Percentiles rank a stretch among this genome's conserved stretches.
These are phyloP conservation scores for Arabidopsis suecica DNA, from an alignment of 345 rosid species.

Conservation along the genomic window DNA sequence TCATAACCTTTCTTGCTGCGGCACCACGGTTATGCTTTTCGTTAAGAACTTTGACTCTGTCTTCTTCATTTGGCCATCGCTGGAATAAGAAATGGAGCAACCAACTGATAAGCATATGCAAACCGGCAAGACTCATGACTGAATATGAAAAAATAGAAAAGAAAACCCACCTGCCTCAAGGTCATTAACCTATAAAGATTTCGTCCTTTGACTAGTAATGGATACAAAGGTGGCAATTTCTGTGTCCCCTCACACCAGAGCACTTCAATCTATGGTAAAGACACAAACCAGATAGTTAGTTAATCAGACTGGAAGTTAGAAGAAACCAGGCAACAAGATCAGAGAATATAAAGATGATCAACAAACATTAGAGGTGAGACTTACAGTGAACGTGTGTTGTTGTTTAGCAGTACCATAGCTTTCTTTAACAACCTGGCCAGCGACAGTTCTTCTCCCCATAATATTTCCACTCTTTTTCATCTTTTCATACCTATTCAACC, in stretches of 20 bases:
- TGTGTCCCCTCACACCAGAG: slow-evolving; percentile 65
- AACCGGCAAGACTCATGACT: slow-evolving; percentile 15
- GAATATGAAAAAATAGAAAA: background rate
- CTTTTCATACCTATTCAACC: slow-evolving; percentile 53
- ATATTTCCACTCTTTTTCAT: slow-evolving; percentile 50
- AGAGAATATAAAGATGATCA: background rate
- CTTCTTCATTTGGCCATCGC: slow-evolving; percentile 61
- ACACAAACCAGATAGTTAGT: slow-evolving; percentile 34
- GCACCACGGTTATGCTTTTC: slow-evolving; percentile 72
- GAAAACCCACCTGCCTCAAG: slow-evolving; percentile 56
- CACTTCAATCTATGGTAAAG: slow-evolving; percentile 60
- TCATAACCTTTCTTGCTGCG: slow-evolving; percentile 59
- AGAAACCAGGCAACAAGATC: slow-evolving; percentile 11
- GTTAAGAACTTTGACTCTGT: slow-evolving; percentile 53
- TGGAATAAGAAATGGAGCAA: slow-evolving; percentile 35
- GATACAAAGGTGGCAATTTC: slow-evolving; percentile 60
- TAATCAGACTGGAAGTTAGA: slow-evolving; percentile 14
- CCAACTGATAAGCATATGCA: slow-evolving; percentile 17
- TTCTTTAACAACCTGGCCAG: slow-evolving; percentile 71
- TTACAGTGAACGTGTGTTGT: slow-evolving; percentile 76
- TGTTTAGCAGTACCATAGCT: slow-evolving; percentile 79
- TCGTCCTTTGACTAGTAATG: slow-evolving; percentile 70
- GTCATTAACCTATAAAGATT: slow-evolving; percentile 66
- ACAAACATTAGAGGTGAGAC: slow-evolving; percentile 16
- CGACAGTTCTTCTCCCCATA: slow-evolving; percentile 63